Base-by-base conservation (phyloP, 1,284 basidiomycete genomes). In the Apiotrichum veenhuisii region DNA sequence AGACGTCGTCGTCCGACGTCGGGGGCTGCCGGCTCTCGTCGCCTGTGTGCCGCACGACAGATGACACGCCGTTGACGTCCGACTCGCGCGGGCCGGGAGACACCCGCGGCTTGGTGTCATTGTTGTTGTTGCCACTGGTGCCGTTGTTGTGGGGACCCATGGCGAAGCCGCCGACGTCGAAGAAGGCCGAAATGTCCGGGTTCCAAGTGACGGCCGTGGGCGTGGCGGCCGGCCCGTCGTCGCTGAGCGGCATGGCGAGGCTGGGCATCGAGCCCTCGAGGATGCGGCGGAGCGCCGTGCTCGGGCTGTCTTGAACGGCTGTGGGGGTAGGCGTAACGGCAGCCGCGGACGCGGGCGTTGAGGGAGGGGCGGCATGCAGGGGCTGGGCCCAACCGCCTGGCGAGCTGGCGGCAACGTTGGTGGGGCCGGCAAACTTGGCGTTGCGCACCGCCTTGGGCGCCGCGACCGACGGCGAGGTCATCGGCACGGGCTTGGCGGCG, bases 191-290 rank as follows among this genome's bases (percentile, higher is more conserved):
- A 2, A 71, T 47, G 47, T 74, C 70, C n/a, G 62, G 59, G 26
- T 58, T 57, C 70, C 71, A 72, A 14, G 42, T 12, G 1, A 27
- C 9, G 8, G 42, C 11, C 20, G 20, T 51, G 34, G 49, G n/a
- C n/a, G 45, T 43, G 3, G 40, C 25, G 12, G 51, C 45, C 14
- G 47, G 15, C 5, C 52, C 64, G 49, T 75, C 74, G 51, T 74
- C 71, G 55, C 69, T 70, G 14, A 73, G 57, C n/a, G 74, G 74
- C 60, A 75, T 60, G 37, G 70, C 68, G 20, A 73, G 66, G 30
- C 59, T 63, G 27, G 65, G 71, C 33, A 59, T 45, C 22, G 47
- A 56, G 18, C 48, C 41, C 37, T 52, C 58, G 41, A 62, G 54
- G 17, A 62, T 59, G 18, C 55, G 57, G n/a, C 58, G 51, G 20